phyloP scores from a whole-genome alignment of 257 asterid genomes.

The Marsdenia floribunda region DNA sequence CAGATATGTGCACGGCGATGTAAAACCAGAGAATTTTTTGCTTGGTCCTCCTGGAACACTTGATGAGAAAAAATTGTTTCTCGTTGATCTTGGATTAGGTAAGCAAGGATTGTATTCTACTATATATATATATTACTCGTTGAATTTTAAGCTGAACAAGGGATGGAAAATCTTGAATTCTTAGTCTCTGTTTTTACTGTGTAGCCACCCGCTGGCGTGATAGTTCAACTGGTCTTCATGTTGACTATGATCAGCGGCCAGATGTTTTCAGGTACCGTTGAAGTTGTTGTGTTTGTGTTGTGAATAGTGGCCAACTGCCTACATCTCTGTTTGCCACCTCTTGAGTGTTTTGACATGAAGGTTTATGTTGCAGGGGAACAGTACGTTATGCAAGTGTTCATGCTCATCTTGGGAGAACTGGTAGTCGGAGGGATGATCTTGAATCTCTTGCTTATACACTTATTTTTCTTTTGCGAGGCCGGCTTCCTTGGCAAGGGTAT shows the following conservation, averaged over 20 bases:
- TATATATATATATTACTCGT: background rate
- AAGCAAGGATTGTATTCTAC: conserved; percentile 5
- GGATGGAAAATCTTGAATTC: background rate
- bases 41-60: conserved; percentile 75
- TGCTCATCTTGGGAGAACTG: conserved; percentile 74
- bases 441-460: conserved; percentile 76
- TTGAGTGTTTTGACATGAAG: background rate
- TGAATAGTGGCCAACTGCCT: background rate
- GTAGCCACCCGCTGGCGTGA: conserved; percentile 75
- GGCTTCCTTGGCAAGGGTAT: conserved; percentile 73
- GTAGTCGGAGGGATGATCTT: conserved; percentile 69
- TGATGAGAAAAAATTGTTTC: conserved; percentile 66
- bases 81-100: conserved; percentile 79
- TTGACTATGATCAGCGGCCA: conserved; percentile 72
- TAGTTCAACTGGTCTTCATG: conserved; percentile 51
- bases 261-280: conserved; percentile 59
- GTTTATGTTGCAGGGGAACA: conserved; percentile 47
- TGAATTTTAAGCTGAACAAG: background rate
- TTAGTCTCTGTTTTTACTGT: conserved; percentile 9
- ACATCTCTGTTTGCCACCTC: background rate
- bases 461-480: conserved; percentile 60
- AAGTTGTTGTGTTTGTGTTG: background rate
- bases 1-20: conserved; percentile 79
- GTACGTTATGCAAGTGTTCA: conserved; percentile 74
- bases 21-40: conserved; percentile 75